Evolutionary conservation across 768 basidiomycete species (phyloP), one percentile per base, ranked within the genome.

Genomic region (Phylloporus sp.): DNA sequence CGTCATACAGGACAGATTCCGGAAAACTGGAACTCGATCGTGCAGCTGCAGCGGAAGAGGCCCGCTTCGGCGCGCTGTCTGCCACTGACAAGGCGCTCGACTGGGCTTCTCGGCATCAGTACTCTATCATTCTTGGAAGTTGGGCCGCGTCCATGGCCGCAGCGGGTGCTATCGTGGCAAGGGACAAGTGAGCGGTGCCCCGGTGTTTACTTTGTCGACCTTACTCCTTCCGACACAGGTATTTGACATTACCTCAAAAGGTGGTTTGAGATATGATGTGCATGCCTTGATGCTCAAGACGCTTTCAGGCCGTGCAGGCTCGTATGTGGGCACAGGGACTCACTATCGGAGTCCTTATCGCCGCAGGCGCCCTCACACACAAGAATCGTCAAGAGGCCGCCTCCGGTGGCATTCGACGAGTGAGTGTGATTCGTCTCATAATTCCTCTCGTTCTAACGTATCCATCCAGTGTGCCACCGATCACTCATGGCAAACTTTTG

Each of bases 301-400:
- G 69, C 14, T 76, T 78, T 48, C 32, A 73, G 74, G 70, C 88
- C 22, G 88, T 91, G 4, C 88, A 90, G 65, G 86, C 84, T 26
- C 86, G 88, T 77, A 84, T 90, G 83, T 90, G 86, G 86, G 87
- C 87, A 4, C 87, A 90, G 53, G 87, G 85, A 4, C 63, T 90
- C 47, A 90, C 87, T 0, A 80, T 90, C 36, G 86, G 84, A 29
- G 72, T 89, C 21, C 66, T 90, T 23, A 73, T 88, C 46, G 82
- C 69, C 4, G 86, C 86, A 13, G 87, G 84, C 53, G 78, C 79
- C 6, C 65, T 89, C 22, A 81, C 84, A 3, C 79, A 80, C 23
- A 59, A 68, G 28, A 71, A 70, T 46, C 72, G 76, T 6, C 62
- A 69, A 14, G 72, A 72, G 9, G 64, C 67, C 4, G 72, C 72